Evolutionary conservation across 208 protist genomes (phyloP), one percentile per base, ranked within the genome.

Genomic region (Trypanosoma vivax): DNA sequence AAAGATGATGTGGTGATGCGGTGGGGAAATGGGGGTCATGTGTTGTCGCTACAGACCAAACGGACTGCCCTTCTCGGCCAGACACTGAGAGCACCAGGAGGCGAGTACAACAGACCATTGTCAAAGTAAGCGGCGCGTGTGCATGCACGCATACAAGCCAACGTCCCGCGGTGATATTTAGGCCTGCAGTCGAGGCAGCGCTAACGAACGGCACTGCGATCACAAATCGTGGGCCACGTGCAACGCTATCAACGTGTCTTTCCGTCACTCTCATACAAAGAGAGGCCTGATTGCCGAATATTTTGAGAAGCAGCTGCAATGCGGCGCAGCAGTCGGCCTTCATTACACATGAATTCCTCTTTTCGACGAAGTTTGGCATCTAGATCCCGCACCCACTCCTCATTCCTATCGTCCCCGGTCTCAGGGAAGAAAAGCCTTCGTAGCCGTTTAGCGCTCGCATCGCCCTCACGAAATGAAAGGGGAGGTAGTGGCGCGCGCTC

Each of bases 261-360:
- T 14, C 43, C 24, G 49, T 14, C 14, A 62, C 31, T 62, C 64
- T 30, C 16, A 27, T 61, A 52, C 24, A 61, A 35, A 19, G 25
- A 19, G 10, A 33, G n/a, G 14, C 67, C 52, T 18, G 58, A 60
- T 28, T 70, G 57, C 33, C 73, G 73, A 28, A 89, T 89, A 10
- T 67, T 61, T 39, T 60, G 38, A 16, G 77, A 73, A 0, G 81
- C 73, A 5, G 23, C 19, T 18, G 50, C 52, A 19, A 89, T 69
- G 21, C 76, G 60, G 18, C 53, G 49, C 19, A 85, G 42, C 9
- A 83, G 39, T 5, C 37, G 18, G 19, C 62, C 67, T n/a, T 73
- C 70, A 14, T 76, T 70, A 27, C 55, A 55, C 39, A 73, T 58
- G 38, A 85, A 89, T 29, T 40, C 21, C n/a, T 67, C 63, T 3